Base-by-base conservation (phyloP, 306 rosid species). In the Neltuma alba region DNA sequence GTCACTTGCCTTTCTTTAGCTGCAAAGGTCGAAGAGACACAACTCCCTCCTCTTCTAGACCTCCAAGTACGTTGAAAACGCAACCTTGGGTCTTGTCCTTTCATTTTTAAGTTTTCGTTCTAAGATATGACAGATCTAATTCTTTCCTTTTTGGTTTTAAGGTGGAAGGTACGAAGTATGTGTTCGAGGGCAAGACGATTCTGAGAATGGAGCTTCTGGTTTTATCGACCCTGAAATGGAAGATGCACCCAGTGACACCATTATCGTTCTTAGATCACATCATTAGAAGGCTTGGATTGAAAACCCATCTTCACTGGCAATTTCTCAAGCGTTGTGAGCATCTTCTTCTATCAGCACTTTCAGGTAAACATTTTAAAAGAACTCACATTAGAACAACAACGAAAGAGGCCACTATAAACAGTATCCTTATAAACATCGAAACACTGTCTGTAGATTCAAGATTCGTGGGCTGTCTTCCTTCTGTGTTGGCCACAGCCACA, bases 221-320 rank as follows among this genome's bases (percentile, higher is more conserved):
- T 61, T 92, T 95, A 5, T 85, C 96, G 4, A 82, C 93, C 5
- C 93, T 95, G 13, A 85, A 91, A 64, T 95, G 99, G 99, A 85
- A 83, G 92, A 95, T 95, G 99, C 96, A 95, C 61, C 94, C 98
- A 0, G 97, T 95, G 76, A 95, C 99, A 45, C 93, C 98, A 60
- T 81, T 91, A 31, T 95, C 98, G 1, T 95, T 95, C 74, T 75
- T 95, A 33, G 97, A 92, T 83, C 92, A 86, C 87, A 84, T 93
- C 72, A 82, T 87, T 50, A 88, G 91, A 75, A 88, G 92, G 85
- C 88, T 95, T 30, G 99, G 97, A 18, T 85, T 95, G 83, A 89
- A 88, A 76, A 87, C 85, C 44, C 77, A 75, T 76, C 89, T 90
- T 77, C 94, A 89, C 41, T 88, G 87, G 91, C 92, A 90, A 77